These are phyloP conservation scores for Acmispon strigosus DNA, from an alignment of 306 rosid genomes.

Conservation along the genomic window DNA sequence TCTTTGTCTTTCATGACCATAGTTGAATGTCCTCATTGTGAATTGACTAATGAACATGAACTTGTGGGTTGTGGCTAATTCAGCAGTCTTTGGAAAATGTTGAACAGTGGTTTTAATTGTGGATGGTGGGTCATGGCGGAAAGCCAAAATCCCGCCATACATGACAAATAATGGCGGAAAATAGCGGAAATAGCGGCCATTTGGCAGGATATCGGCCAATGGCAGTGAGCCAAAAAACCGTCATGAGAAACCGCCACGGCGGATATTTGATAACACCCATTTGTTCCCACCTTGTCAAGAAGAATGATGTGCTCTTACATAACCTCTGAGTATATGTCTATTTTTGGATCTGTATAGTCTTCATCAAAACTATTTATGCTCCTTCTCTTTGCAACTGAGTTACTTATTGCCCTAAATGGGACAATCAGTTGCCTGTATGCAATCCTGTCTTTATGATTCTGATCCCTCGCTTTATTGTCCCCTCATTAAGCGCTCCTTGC, in stretches of 20 bases:
- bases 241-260: too few species aligned
- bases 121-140: too few species aligned
- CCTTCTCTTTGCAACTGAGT: background rate
- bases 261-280: too few species aligned
- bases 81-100: background rate
- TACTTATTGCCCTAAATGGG: background rate
- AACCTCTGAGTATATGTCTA: too few species aligned
- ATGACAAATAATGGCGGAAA: too few species aligned
- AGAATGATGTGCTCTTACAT: too few species aligned
- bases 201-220: too few species aligned
- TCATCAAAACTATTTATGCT: background rate
- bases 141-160: too few species aligned
- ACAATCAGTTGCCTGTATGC: conserved; percentile 2
- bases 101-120: too few species aligned
- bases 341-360: background rate
- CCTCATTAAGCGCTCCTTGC: background rate
- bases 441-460: background rate
- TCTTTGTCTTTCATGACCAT: background rate
- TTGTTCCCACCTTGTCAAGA: too few species aligned
- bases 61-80: background rate
- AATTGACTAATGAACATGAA: background rate
- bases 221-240: too few species aligned
- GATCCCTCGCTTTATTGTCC: background rate
- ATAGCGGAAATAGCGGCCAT: too few species aligned
- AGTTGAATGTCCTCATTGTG: background rate